A percentile compares a stretch with the other conserved stretches of the same genome.
Evolutionary conservation across 805 yeast species (phyloP).

Genomic region (Yamadazyma insecticola): DNA sequence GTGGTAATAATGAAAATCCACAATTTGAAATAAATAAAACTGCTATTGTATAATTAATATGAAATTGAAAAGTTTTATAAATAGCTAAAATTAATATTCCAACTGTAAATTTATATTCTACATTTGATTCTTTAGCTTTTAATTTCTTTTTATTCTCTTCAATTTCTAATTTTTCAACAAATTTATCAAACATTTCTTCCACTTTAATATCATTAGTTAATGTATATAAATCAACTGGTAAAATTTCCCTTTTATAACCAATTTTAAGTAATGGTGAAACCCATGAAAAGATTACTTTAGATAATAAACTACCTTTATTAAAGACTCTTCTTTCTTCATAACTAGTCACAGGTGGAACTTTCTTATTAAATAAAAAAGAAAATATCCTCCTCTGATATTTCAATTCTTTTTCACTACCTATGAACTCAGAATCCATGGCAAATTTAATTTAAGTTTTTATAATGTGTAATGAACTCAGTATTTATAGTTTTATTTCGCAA

Average conservation of each 20-base stretch:
- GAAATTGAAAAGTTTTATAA: neutral
- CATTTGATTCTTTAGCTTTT: slow-evolving; percentile 17
- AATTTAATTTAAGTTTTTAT: too few species aligned
- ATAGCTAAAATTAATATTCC: too few species aligned
- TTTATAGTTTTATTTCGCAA: neutral
- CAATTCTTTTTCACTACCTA: slow-evolving; percentile 2
- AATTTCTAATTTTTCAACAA: slow-evolving; percentile 18
- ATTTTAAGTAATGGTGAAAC: slow-evolving; percentile 54
- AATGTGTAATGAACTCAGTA: too few species aligned
- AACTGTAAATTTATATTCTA: neutral
- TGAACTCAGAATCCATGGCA: too few species aligned
- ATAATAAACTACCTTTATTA: slow-evolving; percentile 32
- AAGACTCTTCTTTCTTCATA: slow-evolving; percentile 45
- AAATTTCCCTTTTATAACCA: slow-evolving; percentile 71
- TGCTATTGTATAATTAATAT: slow-evolving; percentile 17
- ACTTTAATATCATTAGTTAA: slow-evolving; percentile 33
- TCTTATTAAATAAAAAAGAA: slow-evolving; percentile 27
- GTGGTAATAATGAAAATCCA: slow-evolving; percentile 26
- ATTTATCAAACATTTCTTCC: slow-evolving; percentile 21
- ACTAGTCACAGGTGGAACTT: slow-evolving; percentile 49
- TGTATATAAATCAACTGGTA: slow-evolving; percentile 54
- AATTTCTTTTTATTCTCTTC: slow-evolving; percentile 20
- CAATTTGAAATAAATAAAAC: slow-evolving; percentile 21
- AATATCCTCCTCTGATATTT: slow-evolving; percentile 28
- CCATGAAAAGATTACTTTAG: slow-evolving; percentile 61